Conservation (phyloP, 2,329 filamentous ascomycete species). For the Pseudomassariella vexata region DNA sequence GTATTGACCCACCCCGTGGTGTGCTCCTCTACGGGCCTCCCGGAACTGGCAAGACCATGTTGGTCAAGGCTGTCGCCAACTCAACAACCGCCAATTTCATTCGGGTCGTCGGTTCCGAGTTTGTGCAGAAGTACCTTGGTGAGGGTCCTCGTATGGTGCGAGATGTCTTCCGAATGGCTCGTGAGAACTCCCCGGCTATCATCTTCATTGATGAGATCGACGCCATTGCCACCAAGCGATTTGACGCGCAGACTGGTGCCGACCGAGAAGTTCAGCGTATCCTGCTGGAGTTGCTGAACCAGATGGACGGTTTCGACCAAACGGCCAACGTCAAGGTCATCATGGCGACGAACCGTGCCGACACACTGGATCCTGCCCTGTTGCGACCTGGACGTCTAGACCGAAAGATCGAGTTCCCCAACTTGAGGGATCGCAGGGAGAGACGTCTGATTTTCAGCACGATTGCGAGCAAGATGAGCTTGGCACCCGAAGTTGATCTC, state of each 20-base stretch:
- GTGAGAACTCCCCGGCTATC: conserved; percentile 95
- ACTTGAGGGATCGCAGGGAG: conserved; percentile 85
- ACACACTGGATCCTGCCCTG: conserved; percentile 91
- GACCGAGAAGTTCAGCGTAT: conserved; percentile 99
- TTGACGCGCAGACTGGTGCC: conserved; percentile 96
- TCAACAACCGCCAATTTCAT: conserved; percentile 98
- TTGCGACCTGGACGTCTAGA: conserved; percentile 92
- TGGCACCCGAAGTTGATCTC: conserved; percentile 92
- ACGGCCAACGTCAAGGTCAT: conserved; percentile 99
- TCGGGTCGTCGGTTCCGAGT: conserved; percentile 94
- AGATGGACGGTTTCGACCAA: conserved; percentile 99
- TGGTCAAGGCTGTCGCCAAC: conserved; percentile 96
- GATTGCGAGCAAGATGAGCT: conserved; percentile 95
- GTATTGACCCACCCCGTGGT: conserved; percentile 95
- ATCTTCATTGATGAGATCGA: conserved; percentile 99
- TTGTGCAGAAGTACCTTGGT: conserved; percentile 97
- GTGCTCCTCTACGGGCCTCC: conserved; percentile 94
- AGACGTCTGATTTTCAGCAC: conserved; percentile 94
- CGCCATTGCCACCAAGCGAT: conserved; percentile 97
- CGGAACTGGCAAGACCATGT: conserved; percentile 82
- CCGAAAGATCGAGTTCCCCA: conserved; percentile 99
- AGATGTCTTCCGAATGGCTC: conserved; percentile 97
- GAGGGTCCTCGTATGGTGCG: conserved; percentile 98
- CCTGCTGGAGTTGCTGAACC: conserved; percentile 91
- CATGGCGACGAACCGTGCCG: conserved; percentile 98